These are phyloP conservation scores for Chenopodium quinoa DNA, from an alignment of 148 eudicot species.

Conservation along the genomic window DNA sequence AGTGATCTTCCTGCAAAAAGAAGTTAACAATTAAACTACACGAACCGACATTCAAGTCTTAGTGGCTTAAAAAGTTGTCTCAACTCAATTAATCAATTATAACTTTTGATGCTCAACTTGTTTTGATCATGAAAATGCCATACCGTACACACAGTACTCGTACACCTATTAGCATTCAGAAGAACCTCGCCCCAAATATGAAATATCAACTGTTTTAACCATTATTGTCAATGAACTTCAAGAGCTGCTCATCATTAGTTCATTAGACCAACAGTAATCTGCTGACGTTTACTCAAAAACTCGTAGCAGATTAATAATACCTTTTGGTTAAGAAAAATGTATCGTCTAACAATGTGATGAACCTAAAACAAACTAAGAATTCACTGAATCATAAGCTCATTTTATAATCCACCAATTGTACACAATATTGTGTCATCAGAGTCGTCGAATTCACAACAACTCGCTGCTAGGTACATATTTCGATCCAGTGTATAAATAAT, in stretches of 20 bases:
- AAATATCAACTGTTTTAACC: background rate
- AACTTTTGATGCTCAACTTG: background rate
- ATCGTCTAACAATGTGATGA: background rate
- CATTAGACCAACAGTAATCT: background rate
- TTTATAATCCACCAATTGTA: too few species aligned
- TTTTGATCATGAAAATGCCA: too few species aligned
- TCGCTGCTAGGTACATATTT: background rate
- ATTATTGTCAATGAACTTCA: background rate
- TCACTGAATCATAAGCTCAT: background rate
- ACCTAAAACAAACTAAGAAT: too few species aligned
- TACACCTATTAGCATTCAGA: background rate
- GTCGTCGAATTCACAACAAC: background rate
- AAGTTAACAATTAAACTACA: background rate
- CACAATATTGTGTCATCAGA: too few species aligned
- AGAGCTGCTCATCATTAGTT: background rate
- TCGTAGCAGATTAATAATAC: too few species aligned
- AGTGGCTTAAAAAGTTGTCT: background rate
- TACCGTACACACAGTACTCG: too few species aligned
- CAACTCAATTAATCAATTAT: background rate
- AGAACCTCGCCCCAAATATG: background rate
- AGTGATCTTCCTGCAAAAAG: constrained; percentile 77
- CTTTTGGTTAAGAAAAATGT: background rate
- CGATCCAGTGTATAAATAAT: background rate
- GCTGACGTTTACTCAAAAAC: background rate
- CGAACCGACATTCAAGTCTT: background rate